These are phyloP conservation scores for Neonectria coccinea DNA, from an alignment of 2,329 filamentous ascomycete genomes.

Conservation along the genomic window DNA sequence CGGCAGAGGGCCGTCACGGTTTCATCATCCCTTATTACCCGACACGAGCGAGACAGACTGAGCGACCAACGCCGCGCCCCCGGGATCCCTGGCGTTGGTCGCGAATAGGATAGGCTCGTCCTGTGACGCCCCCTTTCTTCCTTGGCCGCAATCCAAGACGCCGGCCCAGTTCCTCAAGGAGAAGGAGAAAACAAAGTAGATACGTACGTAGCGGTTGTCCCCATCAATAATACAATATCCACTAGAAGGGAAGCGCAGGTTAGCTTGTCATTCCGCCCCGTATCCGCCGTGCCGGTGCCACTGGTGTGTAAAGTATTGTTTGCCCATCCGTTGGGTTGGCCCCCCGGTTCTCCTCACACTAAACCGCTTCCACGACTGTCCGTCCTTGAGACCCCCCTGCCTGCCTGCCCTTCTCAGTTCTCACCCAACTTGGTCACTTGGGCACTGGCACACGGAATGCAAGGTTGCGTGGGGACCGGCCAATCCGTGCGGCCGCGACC, in stretches of 20 bases:
- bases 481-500: conserved; percentile 18
- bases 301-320: conserved; percentile 11
- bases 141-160: conserved; percentile 25
- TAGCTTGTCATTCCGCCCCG: conserved; percentile 14
- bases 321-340: conserved; percentile 20
- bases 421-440: conserved; percentile 11
- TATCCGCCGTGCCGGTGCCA: conserved; percentile 13
- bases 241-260: conserved; percentile 12
- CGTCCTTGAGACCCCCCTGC: conserved; percentile 6
- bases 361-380: conserved; percentile 24
- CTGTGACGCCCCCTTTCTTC: conserved; percentile 16
- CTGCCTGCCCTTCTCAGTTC: not conserved
- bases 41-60: conserved; percentile 21
- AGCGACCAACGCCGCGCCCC: not conserved
- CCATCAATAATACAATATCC: conserved; percentile 12
- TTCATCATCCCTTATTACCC: conserved; percentile 20
- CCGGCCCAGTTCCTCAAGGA: conserved; percentile 24
- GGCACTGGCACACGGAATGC: not conserved
- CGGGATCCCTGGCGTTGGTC: conserved; percentile 18
- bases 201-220: not conserved
- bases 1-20: conserved; percentile 18
- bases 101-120: conserved; percentile 12
- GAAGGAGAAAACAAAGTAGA: conserved; percentile 21
- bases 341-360: conserved; percentile 23
- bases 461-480: conserved; percentile 15